phyloP scores from a whole-genome alignment of 2,329 filamentous ascomycete species.

The Cercospora nicotianae region DNA sequence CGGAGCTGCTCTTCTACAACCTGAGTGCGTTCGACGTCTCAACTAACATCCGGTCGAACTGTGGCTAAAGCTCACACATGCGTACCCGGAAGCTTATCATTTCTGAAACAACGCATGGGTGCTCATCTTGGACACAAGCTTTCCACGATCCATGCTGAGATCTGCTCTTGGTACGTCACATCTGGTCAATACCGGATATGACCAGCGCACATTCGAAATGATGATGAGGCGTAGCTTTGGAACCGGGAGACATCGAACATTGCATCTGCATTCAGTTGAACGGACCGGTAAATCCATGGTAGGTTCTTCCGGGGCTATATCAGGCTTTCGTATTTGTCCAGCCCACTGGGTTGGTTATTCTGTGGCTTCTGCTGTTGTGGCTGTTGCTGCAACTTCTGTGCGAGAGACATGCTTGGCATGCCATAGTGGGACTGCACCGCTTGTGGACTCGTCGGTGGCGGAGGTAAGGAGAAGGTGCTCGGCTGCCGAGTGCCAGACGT shows the following conservation, averaged over 20 bases:
- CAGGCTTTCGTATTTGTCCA: conserved; percentile 69
- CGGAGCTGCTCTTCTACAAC: background rate
- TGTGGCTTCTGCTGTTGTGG: conserved; percentile 35
- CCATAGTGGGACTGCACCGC: conserved; percentile 41
- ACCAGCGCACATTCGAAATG: background rate
- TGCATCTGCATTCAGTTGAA: background rate
- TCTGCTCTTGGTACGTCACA: background rate
- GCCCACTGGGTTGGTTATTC: conserved; percentile 40
- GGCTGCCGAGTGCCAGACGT: background rate
- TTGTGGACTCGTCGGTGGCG: conserved; percentile 39
- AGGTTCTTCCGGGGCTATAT: conserved; percentile 44
- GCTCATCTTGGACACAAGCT: background rate
- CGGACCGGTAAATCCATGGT: background rate
- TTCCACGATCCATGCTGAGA: background rate
- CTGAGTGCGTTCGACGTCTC: background rate
- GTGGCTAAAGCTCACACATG: background rate
- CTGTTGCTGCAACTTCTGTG: conserved; percentile 36
- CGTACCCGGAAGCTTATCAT: background rate
- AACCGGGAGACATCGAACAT: background rate
- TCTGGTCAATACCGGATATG: background rate
- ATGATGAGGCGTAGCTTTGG: background rate
- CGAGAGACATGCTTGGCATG: conserved; percentile 35
- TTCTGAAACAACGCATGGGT: background rate
- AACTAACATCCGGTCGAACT: background rate
- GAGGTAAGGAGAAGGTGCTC: conserved; percentile 30